Base-by-base conservation (phyloP, 768 basidiomycete species). In the Podaxis sp. region DNA sequence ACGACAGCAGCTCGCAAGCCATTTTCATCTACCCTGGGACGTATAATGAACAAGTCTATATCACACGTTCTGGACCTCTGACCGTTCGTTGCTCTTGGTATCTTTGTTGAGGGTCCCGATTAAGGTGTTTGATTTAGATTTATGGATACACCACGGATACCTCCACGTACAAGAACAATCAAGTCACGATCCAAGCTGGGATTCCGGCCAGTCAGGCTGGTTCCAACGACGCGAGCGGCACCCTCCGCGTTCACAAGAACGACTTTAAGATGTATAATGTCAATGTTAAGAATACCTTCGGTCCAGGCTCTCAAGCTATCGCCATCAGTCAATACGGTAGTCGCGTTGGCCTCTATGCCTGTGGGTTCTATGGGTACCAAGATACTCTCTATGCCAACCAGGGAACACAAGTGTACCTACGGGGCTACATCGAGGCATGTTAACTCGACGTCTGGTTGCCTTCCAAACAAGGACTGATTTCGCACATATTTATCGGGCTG, bases 21-120 rank as follows among this genome's bases (percentile, higher is more conserved):
- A 79, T 83, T 53, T 83, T 83, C 70, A 78, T 83, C 22, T 83
- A 74, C 65, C 80, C 80, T 5, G 81, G 80, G 6, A 81, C 76
- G 3, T 83, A 83, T 62, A 71, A 66, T 33, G 82, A 77, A 52
- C 80, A 80, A 61, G 74, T 82, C 4, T 73, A 75, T 61, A 80
- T 84, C 57, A 78, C 79, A 11, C 79, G 82, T 48, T 55, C 73
- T 1, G 82, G 82, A 1, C 77, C 80, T 7, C 72, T 81, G 12
- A 80, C 78, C 1, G 81, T 79, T 60, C 6, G 66, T 66, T 63
- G 1, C 39, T 11, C 39, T 42, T 24, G 7, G 15, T n/a, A 12
- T 30, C 22, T 5, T 19, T 30, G 24, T 19, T 30, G 15, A 24
- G 38, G 8, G 3, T 19, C 4, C n/a, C 9, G 17, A 55, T 17